Conservation (phyloP, 208 protist genomes). For the Naegleria lovaniensis region DNA sequence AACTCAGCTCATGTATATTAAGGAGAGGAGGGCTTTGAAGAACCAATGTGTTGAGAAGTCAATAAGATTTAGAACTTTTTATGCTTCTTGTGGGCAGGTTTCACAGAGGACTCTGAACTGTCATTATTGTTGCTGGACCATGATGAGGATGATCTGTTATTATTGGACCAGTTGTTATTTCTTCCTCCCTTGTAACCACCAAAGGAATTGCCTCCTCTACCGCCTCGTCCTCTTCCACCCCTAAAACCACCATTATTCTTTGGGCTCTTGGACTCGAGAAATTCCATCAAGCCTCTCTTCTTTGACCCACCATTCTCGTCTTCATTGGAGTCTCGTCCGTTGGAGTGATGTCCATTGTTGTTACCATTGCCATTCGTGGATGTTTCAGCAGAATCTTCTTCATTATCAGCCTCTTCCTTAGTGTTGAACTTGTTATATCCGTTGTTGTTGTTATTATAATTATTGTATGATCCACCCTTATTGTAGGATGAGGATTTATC, state of each 20-base stretch:
- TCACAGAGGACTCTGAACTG: not conserved
- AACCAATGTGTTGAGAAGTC: too few species aligned
- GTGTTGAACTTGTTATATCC: not conserved
- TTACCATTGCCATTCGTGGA: too few species aligned
- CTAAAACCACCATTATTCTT: not conserved
- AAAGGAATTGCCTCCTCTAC: not conserved
- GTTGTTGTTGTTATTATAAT: too few species aligned
- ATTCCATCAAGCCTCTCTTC: not conserved
- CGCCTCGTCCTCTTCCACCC: not conserved
- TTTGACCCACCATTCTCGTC: not conserved
- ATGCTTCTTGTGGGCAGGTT: not conserved
- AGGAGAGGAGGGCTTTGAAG: not conserved
- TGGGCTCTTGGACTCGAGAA: not conserved
- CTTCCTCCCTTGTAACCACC: not conserved
- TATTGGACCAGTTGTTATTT: conserved; percentile 9
- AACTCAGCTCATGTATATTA: not conserved
- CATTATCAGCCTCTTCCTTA: not conserved
- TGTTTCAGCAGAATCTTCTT: not conserved
- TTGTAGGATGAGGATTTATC: not conserved
- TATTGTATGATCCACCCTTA: not conserved
- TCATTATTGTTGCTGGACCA: not conserved
- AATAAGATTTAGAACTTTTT: too few species aligned
- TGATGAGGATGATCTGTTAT: not conserved
- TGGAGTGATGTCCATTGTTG: too few species aligned
- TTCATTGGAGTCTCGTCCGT: not conserved